Evolutionary conservation across 139 green algal species (phyloP).

Genomic region (Chlamydomonas eustigma): DNA sequence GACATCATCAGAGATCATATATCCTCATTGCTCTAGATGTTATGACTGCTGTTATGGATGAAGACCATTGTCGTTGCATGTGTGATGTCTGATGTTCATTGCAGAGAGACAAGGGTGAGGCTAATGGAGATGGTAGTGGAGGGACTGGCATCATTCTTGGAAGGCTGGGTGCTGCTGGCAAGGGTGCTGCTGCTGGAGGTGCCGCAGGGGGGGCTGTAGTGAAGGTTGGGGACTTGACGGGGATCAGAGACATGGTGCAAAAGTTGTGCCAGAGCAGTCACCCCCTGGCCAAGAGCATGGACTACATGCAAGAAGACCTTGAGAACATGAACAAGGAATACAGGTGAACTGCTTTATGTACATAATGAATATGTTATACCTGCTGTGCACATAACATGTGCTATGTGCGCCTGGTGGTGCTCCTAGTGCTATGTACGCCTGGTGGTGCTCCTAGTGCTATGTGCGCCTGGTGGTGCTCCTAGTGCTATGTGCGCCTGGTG

Average conservation of each 20-base stretch:
- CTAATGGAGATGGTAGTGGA: neutral
- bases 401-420: too few species aligned
- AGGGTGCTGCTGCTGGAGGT: constrained; percentile 4
- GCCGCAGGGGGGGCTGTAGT: constrained; percentile 1
- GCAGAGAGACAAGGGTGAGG: neutral
- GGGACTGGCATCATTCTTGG: constrained; percentile 53
- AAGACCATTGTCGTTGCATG: too few species aligned
- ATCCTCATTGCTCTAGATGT: too few species aligned
- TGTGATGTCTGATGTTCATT: too few species aligned
- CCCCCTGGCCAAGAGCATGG: constrained; percentile 62
- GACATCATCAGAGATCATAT: too few species aligned
- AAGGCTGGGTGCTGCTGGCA: neutral
- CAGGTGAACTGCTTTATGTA: constrained; percentile 37
- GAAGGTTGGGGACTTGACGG: constrained; percentile 33
- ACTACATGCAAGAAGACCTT: constrained; percentile 60
- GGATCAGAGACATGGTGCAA: constrained; percentile 55
- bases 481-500: too few species aligned
- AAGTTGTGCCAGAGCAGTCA: constrained; percentile 59
- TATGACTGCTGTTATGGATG: too few species aligned
- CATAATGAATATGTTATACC: constrained; percentile 25
- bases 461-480: too few species aligned
- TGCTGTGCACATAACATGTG: too few species aligned
- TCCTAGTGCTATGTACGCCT: too few species aligned
- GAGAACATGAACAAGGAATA: constrained; percentile 57
- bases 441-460: too few species aligned